These are phyloP conservation scores for Colletotrichum tanaceti DNA, from an alignment of 2,329 filamentous ascomycete species.

Conservation along the genomic window DNA sequence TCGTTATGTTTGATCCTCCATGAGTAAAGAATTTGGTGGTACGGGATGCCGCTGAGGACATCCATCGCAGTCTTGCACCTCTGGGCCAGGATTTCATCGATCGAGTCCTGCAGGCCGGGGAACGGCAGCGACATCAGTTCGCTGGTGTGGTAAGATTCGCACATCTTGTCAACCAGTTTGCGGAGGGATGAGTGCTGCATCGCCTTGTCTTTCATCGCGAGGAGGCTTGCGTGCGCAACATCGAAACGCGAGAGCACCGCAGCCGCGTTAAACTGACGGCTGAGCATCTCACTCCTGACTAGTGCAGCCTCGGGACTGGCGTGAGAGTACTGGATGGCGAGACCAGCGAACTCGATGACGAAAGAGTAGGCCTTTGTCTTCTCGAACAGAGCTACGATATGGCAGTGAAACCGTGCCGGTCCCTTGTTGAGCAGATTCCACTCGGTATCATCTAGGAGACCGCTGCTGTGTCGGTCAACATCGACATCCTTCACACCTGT, in stretches of 20 bases:
- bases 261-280: conserved; percentile 85
- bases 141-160: conserved; percentile 71
- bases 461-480: conserved; percentile 66
- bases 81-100: conserved; percentile 81
- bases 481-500: conserved; percentile 60
- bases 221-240: conserved; percentile 82
- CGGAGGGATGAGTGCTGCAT: conserved; percentile 79
- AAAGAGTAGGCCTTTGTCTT: conserved; percentile 80
- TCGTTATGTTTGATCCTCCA: conserved; percentile 88
- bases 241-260: conserved; percentile 84
- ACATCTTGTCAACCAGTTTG: conserved; percentile 77
- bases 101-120: conserved; percentile 78
- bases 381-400: conserved; percentile 86
- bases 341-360: conserved; percentile 83
- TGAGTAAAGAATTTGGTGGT: conserved; percentile 90
- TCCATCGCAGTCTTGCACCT: conserved; percentile 78
- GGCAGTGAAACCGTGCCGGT: conserved; percentile 85
- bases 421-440: conserved; percentile 77
- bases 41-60: conserved; percentile 73
- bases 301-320: conserved; percentile 50
- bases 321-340: conserved; percentile 75
- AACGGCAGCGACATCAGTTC: conserved; percentile 83
- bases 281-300: conserved; percentile 78
- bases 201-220: conserved; percentile 76
- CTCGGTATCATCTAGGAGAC: conserved; percentile 81